These are phyloP conservation scores for Thielaviopsis punctulata DNA, from an alignment of 2,329 filamentous ascomycete genomes.

Conservation along the genomic window DNA sequence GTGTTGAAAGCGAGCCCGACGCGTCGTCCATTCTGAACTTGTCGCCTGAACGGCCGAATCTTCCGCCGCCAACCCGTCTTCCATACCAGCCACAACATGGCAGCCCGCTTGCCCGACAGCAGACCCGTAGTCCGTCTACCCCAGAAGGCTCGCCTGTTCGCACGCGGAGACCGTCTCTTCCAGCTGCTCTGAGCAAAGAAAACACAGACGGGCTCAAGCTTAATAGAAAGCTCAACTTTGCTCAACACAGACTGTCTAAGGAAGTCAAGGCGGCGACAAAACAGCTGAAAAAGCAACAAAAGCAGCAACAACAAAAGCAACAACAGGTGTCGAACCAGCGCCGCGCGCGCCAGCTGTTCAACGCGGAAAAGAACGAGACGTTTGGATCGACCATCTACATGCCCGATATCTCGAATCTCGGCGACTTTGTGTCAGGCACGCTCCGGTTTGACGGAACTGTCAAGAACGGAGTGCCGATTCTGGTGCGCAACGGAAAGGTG, in stretches of 20 bases:
- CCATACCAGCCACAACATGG: slow-evolving; percentile 18
- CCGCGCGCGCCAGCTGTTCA: not conserved
- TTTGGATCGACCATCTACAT: slow-evolving; percentile 29
- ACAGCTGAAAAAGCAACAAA: slow-evolving; percentile 8
- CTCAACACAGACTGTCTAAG: slow-evolving; percentile 11
- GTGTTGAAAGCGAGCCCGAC: slow-evolving; percentile 35
- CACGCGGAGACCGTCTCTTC: slow-evolving; percentile 11
- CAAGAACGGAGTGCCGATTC: slow-evolving; percentile 36
- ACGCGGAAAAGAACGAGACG: slow-evolving; percentile 12
- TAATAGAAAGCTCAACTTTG: slow-evolving; percentile 11
- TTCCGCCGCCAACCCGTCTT: slow-evolving; percentile 17
- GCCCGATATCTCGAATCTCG: slow-evolving; percentile 36
- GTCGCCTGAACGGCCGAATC: slow-evolving; percentile 21
- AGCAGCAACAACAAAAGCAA: not conserved
- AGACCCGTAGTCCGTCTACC: slow-evolving; percentile 18
- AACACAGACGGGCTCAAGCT: slow-evolving; percentile 7
- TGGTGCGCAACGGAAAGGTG: slow-evolving; percentile 36
- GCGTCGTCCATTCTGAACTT: slow-evolving; percentile 24
- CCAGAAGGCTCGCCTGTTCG: slow-evolving; percentile 9
- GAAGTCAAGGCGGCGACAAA: slow-evolving; percentile 11
- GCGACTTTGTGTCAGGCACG: slow-evolving; percentile 38
- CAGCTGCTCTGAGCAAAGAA: slow-evolving; percentile 9
- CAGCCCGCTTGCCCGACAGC: slow-evolving; percentile 23
- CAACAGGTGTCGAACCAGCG: not conserved
- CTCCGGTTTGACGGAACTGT: slow-evolving; percentile 33